phyloP scores from a whole-genome alignment of 352 stramenopile genomes.

The Phytophthora sojae region DNA sequence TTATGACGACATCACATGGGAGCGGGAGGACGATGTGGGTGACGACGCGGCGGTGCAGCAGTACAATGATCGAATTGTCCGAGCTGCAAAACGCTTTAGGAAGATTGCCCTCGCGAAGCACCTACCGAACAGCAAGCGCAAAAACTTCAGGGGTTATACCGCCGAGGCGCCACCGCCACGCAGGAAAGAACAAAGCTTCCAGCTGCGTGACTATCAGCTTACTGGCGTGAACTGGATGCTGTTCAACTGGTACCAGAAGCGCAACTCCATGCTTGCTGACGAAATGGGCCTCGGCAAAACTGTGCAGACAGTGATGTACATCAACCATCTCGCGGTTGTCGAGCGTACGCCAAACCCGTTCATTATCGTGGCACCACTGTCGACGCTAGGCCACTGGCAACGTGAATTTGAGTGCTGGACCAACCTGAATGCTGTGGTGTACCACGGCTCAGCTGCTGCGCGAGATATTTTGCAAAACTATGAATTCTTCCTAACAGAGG shows the following conservation, averaged over 20 bases:
- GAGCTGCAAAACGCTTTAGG: slow-evolving; percentile 60
- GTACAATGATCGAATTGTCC: slow-evolving; percentile 80
- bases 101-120: slow-evolving; percentile 51
- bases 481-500: slow-evolving; percentile 93
- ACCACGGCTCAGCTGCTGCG: slow-evolving; percentile 95
- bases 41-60: slow-evolving; percentile 81
- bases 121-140: slow-evolving; percentile 50
- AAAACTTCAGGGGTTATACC: slow-evolving; percentile 83
- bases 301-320: slow-evolving; percentile 94
- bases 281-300: slow-evolving; percentile 99
- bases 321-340: slow-evolving; percentile 96
- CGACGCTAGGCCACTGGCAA: slow-evolving; percentile 98
- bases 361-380: slow-evolving; percentile 98
- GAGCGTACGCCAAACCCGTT: slow-evolving; percentile 96
- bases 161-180: slow-evolving; percentile 61
- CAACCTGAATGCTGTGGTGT: slow-evolving; percentile 98
- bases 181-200: slow-evolving; percentile 66
- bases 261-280: slow-evolving; percentile 99
- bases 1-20: slow-evolving; percentile 99
- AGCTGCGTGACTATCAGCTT: slow-evolving; percentile 99
- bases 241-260: slow-evolving; percentile 98
- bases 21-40: slow-evolving; percentile 96
- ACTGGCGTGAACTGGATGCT: slow-evolving; percentile 99
- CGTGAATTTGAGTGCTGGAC: slow-evolving; percentile 97
- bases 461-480: slow-evolving; percentile 93